Evolutionary conservation across 208 protist species (phyloP).

Genomic region (Phytomonas sp.): DNA sequence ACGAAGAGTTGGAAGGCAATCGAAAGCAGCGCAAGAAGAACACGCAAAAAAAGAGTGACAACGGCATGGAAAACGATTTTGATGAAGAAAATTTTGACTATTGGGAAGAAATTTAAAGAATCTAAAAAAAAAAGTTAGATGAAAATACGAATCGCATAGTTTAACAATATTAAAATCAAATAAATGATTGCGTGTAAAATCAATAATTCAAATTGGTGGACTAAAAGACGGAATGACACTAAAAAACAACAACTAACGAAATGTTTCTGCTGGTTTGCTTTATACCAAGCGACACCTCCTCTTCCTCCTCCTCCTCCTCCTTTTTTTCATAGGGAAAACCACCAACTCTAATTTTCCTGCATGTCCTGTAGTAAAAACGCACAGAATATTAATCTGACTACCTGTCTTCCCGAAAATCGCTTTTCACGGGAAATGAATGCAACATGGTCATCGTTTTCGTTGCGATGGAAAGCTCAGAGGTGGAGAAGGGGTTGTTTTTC

Average conservation of each 20-base stretch:
- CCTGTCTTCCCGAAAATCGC: neutral
- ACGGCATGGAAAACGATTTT: neutral
- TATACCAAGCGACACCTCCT: neutral
- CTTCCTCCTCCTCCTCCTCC: neutral
- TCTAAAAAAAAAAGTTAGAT: neutral
- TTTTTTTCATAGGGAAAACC: neutral
- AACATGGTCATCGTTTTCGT: neutral
- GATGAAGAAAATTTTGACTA: conserved; percentile 5
- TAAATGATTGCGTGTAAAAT: conserved; percentile 10
- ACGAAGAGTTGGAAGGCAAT: conserved; percentile 70
- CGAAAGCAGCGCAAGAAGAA: conserved; percentile 50
- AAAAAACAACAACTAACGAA: neutral
- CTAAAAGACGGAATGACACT: neutral
- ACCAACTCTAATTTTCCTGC: neutral
- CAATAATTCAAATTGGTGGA: neutral
- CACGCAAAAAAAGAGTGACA: conserved; percentile 29
- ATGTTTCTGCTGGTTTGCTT: neutral
- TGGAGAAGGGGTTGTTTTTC: neutral
- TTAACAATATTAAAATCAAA: neutral
- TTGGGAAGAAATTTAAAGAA: neutral
- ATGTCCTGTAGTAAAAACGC: neutral
- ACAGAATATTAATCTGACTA: neutral
- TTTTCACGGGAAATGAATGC: neutral
- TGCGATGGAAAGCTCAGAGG: neutral
- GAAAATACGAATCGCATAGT: neutral